Percentiles rank a stretch among this genome's conserved stretches.
phyloP scores from a whole-genome alignment of 768 basidiomycete species.

The Amanita rimosa region DNA sequence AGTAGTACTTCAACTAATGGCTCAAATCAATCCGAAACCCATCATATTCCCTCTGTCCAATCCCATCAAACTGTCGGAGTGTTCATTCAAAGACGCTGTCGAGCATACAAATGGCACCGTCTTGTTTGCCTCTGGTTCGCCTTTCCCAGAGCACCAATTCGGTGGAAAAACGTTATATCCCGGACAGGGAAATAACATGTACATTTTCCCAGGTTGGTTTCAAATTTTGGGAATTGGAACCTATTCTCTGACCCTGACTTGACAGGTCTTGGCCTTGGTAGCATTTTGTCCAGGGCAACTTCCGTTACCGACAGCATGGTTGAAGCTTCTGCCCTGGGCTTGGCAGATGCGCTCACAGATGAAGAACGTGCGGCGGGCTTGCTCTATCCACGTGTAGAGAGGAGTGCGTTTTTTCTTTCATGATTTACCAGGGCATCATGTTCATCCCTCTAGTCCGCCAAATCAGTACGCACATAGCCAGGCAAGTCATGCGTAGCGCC shows the following conservation, averaged over 20 bases:
- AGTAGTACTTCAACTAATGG: constrained; percentile 66
- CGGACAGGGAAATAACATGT: constrained; percentile 95
- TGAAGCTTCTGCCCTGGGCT: constrained; percentile 74
- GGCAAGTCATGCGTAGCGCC: constrained; percentile 66
- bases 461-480: constrained; percentile 68
- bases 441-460: constrained; percentile 44
- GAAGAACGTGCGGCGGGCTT: constrained; percentile 60
- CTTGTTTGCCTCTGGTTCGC: constrained; percentile 83
- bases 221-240: constrained; percentile 7
- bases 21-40: constrained; percentile 65
- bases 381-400: constrained; percentile 75
- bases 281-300: constrained; percentile 58
- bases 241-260: constrained; percentile 15
- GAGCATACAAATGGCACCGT: constrained; percentile 60
- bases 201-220: constrained; percentile 55
- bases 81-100: constrained; percentile 69
- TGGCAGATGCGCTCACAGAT: constrained; percentile 59
- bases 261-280: constrained; percentile 65
- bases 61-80: constrained; percentile 74
- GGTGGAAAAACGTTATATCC: constrained; percentile 51
- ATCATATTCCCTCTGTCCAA: constrained; percentile 93
- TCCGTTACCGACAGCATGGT: constrained; percentile 82
- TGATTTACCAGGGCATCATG: not conserved
- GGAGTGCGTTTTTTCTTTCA: constrained; percentile 29
- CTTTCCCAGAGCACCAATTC: constrained; percentile 59